Percentiles rank a stretch among this genome's conserved stretches.
phyloP scores from a whole-genome alignment of 1,139 yeast genomes.

The Yamadazyma blattariae region DNA sequence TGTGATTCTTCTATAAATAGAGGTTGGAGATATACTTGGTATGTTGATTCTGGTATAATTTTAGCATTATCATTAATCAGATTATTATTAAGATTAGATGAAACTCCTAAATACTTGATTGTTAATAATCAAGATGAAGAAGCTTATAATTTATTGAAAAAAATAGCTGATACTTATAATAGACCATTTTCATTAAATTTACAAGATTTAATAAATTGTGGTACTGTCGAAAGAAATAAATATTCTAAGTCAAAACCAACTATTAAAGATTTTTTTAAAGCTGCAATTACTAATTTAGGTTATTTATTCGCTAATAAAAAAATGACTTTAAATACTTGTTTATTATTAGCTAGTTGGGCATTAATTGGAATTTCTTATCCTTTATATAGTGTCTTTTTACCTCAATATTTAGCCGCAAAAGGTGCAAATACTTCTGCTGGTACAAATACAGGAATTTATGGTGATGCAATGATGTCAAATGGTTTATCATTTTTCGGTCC shows the following conservation, averaged over 20 bases:
- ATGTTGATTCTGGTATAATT: constrained; percentile 30
- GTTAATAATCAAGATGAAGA: constrained; percentile 33
- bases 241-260: constrained; percentile 18
- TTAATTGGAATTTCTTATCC: constrained; percentile 53
- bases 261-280: constrained; percentile 14
- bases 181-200: constrained; percentile 27
- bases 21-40: constrained; percentile 39
- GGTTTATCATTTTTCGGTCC: constrained; percentile 57
- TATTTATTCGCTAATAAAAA: constrained; percentile 36
- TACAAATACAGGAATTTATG: constrained; percentile 39
- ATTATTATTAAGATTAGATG: constrained; percentile 25
- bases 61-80: constrained; percentile 26
- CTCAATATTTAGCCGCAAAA: constrained; percentile 42
- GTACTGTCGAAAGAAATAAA: constrained; percentile 20
- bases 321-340: constrained; percentile 37
- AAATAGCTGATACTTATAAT: constrained; percentile 27
- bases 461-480: constrained; percentile 52
- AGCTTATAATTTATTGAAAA: constrained; percentile 26
- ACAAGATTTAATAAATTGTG: constrained; percentile 26
- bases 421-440: constrained; percentile 41
- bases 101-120: constrained; percentile 35
- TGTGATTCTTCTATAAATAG: constrained; percentile 29
- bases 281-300: constrained; percentile 22
- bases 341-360: constrained; percentile 47
- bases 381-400: constrained; percentile 49